A percentile compares a stretch with the other conserved stretches of the same genome.
Conservation (phyloP, 352 stramenopile species). For the Phytophthora vignae region DNA sequence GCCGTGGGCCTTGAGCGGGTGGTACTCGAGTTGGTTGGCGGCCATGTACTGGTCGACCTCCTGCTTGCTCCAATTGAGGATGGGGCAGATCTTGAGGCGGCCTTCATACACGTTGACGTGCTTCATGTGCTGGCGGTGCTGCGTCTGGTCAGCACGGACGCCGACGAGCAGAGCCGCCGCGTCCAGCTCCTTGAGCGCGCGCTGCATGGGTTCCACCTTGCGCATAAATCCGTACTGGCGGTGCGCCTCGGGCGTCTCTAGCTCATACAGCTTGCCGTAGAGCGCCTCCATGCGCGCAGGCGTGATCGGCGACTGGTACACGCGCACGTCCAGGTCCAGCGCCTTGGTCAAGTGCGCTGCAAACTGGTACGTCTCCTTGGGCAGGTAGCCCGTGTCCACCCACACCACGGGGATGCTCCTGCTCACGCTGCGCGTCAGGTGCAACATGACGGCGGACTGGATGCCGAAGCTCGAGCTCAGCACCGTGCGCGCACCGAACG, state of each 20-base stretch:
- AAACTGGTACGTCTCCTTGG: conserved; percentile 88
- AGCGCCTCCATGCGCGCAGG: conserved; percentile 87
- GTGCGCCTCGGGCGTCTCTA: conserved; percentile 75
- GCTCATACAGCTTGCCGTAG: conserved; percentile 86
- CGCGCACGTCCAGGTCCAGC: conserved; percentile 73
- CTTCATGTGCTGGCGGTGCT: conserved; percentile 73
- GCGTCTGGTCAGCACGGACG: conserved; percentile 82
- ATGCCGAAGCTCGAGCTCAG: conserved; percentile 91
- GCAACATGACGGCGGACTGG: conserved; percentile 86
- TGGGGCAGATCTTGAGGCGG: conserved; percentile 88
- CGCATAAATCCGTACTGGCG: conserved; percentile 82
- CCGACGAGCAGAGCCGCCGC: conserved; percentile 76
- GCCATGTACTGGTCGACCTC: conserved; percentile 85
- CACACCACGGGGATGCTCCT: conserved; percentile 75
- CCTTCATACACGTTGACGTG: conserved; percentile 85
- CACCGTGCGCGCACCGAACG: conserved; percentile 70
- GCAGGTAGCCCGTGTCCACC: conserved; percentile 89
- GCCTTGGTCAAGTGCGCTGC: conserved; percentile 66
- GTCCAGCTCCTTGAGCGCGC: conserved; percentile 65
- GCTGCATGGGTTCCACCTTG: conserved; percentile 91
- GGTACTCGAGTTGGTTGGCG: conserved; percentile 71
- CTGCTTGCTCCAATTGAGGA: conserved; percentile 81
- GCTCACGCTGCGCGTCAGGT: conserved; percentile 64
- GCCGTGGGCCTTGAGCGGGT: conserved; percentile 84
- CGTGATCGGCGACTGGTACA: conserved; percentile 82